Evolutionary conservation across 1,284 basidiomycete species (phyloP).

Genomic region (Cerrena zonata): DNA sequence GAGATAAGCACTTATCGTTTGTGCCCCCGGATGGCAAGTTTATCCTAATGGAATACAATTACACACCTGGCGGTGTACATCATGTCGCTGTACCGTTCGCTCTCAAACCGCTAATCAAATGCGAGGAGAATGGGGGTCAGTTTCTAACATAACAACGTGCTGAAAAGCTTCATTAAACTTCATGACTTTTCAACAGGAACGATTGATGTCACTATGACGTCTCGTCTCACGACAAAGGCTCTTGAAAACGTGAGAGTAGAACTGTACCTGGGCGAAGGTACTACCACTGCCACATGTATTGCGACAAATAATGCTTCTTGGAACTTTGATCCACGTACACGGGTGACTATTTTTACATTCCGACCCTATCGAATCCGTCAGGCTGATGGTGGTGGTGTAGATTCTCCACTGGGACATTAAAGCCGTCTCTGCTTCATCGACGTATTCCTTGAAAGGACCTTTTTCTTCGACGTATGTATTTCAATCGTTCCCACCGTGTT

Average conservation of each 20-base stretch:
- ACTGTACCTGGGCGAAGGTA: constrained; percentile 67
- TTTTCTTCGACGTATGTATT: constrained; percentile 56
- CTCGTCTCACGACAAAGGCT: constrained; percentile 57
- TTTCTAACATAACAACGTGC: constrained; percentile 5
- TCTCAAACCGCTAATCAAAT: constrained; percentile 54
- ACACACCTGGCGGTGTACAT: constrained; percentile 34
- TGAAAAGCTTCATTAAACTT: not conserved
- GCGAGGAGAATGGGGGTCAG: constrained; percentile 63
- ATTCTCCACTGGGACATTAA: constrained; percentile 73
- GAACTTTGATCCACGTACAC: constrained; percentile 69
- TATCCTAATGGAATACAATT: constrained; percentile 80
- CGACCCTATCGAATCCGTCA: constrained; percentile 2
- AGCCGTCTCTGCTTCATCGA: constrained; percentile 61
- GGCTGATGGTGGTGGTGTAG: constrained; percentile 36
- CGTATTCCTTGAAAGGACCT: constrained; percentile 71
- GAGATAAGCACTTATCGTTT: constrained; percentile 80
- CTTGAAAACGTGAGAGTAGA: constrained; percentile 71
- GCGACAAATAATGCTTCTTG: constrained; percentile 67
- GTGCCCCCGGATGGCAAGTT: constrained; percentile 93
- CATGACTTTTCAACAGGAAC: constrained; percentile 40
- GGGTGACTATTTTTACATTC: constrained; percentile 36
- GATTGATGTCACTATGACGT: constrained; percentile 67
- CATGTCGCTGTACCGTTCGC: constrained; percentile 60
- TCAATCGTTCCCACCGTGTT: constrained; percentile 1
- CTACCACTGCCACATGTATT: constrained; percentile 61